A percentile compares a stretch with the other conserved stretches of the same genome.
Evolutionary conservation across 2,329 filamentous ascomycete species (phyloP).

Genomic region (Purpureocillium lavendulum): DNA sequence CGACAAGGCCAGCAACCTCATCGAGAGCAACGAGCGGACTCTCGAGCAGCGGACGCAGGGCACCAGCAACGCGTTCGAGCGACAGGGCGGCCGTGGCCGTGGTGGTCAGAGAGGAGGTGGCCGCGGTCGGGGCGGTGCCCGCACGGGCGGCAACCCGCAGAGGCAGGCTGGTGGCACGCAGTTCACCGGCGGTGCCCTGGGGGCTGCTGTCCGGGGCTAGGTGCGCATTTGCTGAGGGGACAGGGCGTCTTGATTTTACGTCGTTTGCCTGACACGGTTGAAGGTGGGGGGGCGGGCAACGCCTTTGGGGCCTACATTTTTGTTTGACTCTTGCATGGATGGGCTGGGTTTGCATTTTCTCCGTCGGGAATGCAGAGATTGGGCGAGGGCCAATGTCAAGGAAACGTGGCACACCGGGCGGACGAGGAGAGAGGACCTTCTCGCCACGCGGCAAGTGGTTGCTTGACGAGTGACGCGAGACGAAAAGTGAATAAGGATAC

Average conservation of each 20-base stretch:
- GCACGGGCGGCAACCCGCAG: slow-evolving; percentile 49
- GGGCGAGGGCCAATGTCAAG: background rate
- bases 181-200: slow-evolving; percentile 74
- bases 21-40: slow-evolving; percentile 95
- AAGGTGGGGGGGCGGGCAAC: background rate
- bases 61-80: slow-evolving; percentile 89
- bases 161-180: slow-evolving; percentile 66
- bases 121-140: slow-evolving; percentile 52
- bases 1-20: slow-evolving; percentile 92
- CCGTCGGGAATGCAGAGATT: background rate
- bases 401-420: too few relatives aligned
- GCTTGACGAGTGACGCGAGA: slow-evolving; percentile 1
- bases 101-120: slow-evolving; percentile 58
- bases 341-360: slow-evolving; percentile 1
- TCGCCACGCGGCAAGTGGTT: too few relatives aligned
- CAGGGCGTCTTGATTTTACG: slow-evolving; percentile 7
- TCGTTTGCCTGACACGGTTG: background rate
- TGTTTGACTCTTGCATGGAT: slow-evolving; percentile 1
- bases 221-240: slow-evolving; percentile 3
- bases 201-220: slow-evolving; percentile 55
- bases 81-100: slow-evolving; percentile 72
- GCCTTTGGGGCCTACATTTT: background rate
- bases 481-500: background rate
- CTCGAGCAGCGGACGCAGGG: slow-evolving; percentile 96
- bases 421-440: too few relatives aligned